Evolutionary conservation across 2,329 filamentous ascomycete species (phyloP).

Genomic region (Diaporthe citriasiana): DNA sequence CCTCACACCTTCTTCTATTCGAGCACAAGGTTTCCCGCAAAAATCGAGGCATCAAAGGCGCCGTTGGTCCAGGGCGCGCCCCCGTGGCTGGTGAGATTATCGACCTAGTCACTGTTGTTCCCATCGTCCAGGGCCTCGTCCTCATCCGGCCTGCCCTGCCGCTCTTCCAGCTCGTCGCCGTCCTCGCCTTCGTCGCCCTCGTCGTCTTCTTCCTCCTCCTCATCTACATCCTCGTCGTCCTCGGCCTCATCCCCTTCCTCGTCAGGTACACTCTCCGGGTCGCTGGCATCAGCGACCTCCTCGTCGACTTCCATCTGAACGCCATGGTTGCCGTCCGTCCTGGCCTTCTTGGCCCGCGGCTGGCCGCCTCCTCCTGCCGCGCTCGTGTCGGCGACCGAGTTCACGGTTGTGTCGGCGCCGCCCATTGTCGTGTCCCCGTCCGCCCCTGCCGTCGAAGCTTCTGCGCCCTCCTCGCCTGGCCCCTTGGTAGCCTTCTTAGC

Average conservation of each 20-base stretch:
- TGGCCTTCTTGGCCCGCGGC: slow-evolving; percentile 56
- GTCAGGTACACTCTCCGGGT: slow-evolving; percentile 50
- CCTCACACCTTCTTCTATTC: neutral
- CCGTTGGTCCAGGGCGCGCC: neutral
- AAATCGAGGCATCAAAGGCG: neutral
- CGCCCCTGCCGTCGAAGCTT: slow-evolving; percentile 50
- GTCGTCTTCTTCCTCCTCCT: slow-evolving; percentile 60
- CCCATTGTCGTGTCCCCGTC: slow-evolving; percentile 47
- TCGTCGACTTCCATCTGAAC: slow-evolving; percentile 65
- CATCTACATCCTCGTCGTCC: slow-evolving; percentile 59
- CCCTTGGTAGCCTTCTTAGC: slow-evolving; percentile 64
- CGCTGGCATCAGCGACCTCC: slow-evolving; percentile 54
- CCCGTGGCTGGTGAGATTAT: neutral
- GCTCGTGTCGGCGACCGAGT: slow-evolving; percentile 38
- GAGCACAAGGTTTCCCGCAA: neutral
- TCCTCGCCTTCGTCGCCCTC: slow-evolving; percentile 66
- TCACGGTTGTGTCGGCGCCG: slow-evolving; percentile 43
- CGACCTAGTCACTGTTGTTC: slow-evolving; percentile 68
- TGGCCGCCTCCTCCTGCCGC: slow-evolving; percentile 41
- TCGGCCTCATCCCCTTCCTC: slow-evolving; percentile 54
- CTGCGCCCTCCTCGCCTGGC: slow-evolving; percentile 47
- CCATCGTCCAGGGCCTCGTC: slow-evolving; percentile 75
- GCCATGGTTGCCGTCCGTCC: slow-evolving; percentile 56
- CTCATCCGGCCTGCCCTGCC: slow-evolving; percentile 61
- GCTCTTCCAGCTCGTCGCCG: slow-evolving; percentile 63